phyloP scores from a whole-genome alignment of 2,329 filamentous ascomycete species.

The Xylaria polymorpha region DNA sequence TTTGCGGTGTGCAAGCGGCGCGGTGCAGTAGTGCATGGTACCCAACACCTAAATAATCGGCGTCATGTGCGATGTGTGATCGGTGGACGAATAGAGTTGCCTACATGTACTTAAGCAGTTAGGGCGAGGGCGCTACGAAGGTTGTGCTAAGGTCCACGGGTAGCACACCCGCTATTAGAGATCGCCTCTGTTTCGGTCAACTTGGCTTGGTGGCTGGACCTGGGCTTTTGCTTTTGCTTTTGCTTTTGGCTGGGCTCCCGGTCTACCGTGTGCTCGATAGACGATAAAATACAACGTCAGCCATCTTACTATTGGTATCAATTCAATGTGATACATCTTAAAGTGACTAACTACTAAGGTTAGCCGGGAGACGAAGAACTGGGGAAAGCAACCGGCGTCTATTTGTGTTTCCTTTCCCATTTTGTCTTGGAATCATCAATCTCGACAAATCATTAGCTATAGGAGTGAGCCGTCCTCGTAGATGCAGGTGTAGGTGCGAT shows the following conservation, averaged over 20 bases:
- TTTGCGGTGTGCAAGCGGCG: neutral
- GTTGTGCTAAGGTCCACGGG: too few species aligned
- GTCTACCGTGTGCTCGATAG: too few species aligned
- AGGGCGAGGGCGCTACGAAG: neutral
- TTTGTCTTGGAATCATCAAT: neutral
- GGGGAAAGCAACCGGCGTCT: neutral
- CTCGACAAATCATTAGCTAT: too few species aligned
- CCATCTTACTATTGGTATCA: too few species aligned
- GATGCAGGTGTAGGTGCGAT: neutral
- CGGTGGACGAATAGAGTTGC: neutral
- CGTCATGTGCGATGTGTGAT: neutral
- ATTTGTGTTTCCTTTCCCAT: neutral
- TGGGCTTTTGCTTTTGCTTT: neutral
- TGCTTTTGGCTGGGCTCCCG: conserved; percentile 1
- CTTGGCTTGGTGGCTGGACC: conserved; percentile 14
- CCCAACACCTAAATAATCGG: neutral
- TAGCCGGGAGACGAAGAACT: neutral
- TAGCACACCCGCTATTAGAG: neutral
- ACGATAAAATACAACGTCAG: too few species aligned
- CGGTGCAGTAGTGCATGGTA: neutral
- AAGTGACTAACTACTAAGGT: too few species aligned
- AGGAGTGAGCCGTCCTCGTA: too few species aligned
- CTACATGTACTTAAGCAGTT: neutral
- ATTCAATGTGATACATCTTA: neutral
- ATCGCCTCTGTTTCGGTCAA: conserved; percentile 9